phyloP scores from a whole-genome alignment of 2,329 filamentous ascomycete species.

The Chaetomium sp. region DNA sequence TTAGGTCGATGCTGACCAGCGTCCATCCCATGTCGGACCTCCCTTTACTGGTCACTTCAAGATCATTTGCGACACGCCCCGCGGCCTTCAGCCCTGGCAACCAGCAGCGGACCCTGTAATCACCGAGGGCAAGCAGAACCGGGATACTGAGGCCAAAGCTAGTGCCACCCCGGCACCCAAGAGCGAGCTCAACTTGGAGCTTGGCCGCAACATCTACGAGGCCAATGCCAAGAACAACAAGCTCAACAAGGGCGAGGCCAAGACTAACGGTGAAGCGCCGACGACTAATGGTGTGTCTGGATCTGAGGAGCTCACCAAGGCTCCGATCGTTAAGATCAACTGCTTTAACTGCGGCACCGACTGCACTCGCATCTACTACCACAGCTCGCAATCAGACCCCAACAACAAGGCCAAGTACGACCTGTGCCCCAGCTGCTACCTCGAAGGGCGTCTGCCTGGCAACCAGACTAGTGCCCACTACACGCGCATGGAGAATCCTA shows the following conservation, averaged over 20 bases:
- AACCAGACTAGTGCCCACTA: constrained; percentile 81
- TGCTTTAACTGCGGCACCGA: constrained; percentile 93
- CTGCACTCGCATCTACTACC: constrained; percentile 69
- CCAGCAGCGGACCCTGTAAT: constrained; percentile 76
- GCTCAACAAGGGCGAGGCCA: constrained; percentile 71
- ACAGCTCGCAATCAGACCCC: constrained; percentile 59
- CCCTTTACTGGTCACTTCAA: constrained; percentile 98
- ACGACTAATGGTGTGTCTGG: constrained; percentile 65
- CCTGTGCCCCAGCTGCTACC: constrained; percentile 86
- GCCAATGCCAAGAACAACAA: constrained; percentile 77
- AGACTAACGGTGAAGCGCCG: constrained; percentile 74
- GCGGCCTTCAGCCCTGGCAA: constrained; percentile 93
- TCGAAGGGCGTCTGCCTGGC: constrained; percentile 79
- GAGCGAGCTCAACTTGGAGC: constrained; percentile 84
- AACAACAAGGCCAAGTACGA: constrained; percentile 75
- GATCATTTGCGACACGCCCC: constrained; percentile 91
- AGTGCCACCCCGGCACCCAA: constrained; percentile 68
- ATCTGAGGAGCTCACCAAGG: constrained; percentile 65
- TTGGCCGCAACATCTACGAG: constrained; percentile 95
- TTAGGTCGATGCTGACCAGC: constrained; percentile 92
- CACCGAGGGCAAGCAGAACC: constrained; percentile 60
- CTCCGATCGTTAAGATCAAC: constrained; percentile 69
- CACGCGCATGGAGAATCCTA: constrained; percentile 84
- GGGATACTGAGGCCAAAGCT: constrained; percentile 74
- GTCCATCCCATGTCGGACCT: constrained; percentile 91